phyloP scores from a whole-genome alignment of 2,329 filamentous ascomycete genomes.

The Ascochyta rabiei region DNA sequence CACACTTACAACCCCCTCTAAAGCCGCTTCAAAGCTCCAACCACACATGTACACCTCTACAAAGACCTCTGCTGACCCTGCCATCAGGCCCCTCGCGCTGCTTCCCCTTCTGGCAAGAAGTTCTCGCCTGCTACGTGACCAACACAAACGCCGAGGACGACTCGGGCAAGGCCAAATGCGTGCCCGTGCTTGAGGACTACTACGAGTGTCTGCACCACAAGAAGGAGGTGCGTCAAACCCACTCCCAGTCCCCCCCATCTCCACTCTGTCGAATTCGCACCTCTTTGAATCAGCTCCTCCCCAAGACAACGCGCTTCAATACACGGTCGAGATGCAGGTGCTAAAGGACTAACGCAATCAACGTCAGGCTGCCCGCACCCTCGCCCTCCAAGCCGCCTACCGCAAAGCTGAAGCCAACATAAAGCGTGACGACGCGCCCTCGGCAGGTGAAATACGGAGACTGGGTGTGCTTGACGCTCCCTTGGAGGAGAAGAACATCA shows the following conservation, averaged over 20 bases:
- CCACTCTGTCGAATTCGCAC: no score
- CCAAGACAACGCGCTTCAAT: neutral
- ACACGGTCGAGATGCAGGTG: no score
- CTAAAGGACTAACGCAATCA: no score
- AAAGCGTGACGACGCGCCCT: slow-evolving; percentile 79
- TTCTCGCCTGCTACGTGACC: slow-evolving; percentile 96
- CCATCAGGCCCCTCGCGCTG: slow-evolving; percentile 73
- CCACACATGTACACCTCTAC: neutral
- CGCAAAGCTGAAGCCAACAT: slow-evolving; percentile 76
- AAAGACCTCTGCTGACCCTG: neutral
- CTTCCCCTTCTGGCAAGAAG: slow-evolving; percentile 99
- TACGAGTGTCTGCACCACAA: slow-evolving; percentile 98
- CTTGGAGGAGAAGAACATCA: slow-evolving; percentile 71
- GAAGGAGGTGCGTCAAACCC: slow-evolving; percentile 78
- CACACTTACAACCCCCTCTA: neutral
- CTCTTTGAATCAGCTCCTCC: no score
- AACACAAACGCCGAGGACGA: slow-evolving; percentile 82
- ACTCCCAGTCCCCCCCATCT: neutral
- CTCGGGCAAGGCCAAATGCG: slow-evolving; percentile 86
- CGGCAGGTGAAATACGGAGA: slow-evolving; percentile 84
- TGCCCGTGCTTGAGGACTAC: slow-evolving; percentile 88
- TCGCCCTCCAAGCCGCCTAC: slow-evolving; percentile 82
- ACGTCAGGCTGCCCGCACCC: slow-evolving; percentile 74
- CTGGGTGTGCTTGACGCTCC: slow-evolving; percentile 78
- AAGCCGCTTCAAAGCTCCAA: neutral